Evolutionary conservation across 2,329 filamentous ascomycete species (phyloP).

Genomic region (Calonectria fujianensis): DNA sequence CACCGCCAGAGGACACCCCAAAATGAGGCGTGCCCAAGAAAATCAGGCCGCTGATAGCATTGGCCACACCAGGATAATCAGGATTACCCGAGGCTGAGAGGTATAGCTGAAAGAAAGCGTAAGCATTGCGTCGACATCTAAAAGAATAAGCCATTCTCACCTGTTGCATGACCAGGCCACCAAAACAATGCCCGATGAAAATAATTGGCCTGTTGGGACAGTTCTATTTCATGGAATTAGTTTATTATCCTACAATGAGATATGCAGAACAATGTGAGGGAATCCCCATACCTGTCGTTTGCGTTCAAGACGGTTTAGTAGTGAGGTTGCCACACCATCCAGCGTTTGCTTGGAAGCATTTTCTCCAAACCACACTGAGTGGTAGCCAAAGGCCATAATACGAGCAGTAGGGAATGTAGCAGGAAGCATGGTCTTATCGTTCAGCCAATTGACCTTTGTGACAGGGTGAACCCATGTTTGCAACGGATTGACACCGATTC

Average conservation of each 20-base stretch:
- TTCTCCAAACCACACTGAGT: constrained; percentile 42
- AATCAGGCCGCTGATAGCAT: constrained; percentile 31
- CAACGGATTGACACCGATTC: constrained; percentile 35
- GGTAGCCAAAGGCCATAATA: constrained; percentile 40
- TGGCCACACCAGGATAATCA: constrained; percentile 22
- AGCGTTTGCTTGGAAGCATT: constrained; percentile 30
- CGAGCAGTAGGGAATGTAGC: constrained; percentile 29
- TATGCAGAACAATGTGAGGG: no score
- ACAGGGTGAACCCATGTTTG: constrained; percentile 31
- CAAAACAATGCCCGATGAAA: constrained; percentile 44
- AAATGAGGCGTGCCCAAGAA: constrained; percentile 40
- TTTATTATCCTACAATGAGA: not conserved
- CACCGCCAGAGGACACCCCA: not conserved
- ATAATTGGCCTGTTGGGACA: constrained; percentile 35
- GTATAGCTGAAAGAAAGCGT: not conserved
- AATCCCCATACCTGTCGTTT: constrained; percentile 5
- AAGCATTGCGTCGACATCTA: not conserved
- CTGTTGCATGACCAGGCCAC: constrained; percentile 41
- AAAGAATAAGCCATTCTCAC: not conserved
- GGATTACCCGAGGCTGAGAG: not conserved
- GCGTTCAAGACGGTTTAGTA: constrained; percentile 12
- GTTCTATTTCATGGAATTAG: constrained; percentile 2
- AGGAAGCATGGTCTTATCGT: constrained; percentile 36
- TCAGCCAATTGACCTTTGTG: constrained; percentile 37
- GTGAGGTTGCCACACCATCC: constrained; percentile 19